Evolutionary conservation across 139 green algal species (phyloP), one percentile per base, ranked within the genome.

Genomic region (Deuterostichococcus epilithicus): DNA sequence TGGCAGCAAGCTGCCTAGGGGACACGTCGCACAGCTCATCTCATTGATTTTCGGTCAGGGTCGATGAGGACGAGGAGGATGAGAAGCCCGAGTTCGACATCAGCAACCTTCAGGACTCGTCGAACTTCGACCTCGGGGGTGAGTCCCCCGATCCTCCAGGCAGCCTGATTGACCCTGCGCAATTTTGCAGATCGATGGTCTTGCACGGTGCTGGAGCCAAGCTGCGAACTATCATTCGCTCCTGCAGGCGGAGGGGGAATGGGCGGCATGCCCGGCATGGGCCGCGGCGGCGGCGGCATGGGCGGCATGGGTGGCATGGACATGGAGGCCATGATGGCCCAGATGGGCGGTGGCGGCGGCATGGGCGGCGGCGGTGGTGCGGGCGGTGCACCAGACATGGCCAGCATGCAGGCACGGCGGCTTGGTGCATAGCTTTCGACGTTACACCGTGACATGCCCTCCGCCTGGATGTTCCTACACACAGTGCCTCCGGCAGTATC

Each of bases 251-350:
- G 18, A 63, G 52, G 52, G 3, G 52, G 52, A 5, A 20, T 13
- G 26, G 52, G 52, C 52, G 42, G 42, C 8, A n/a, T 63, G 10
- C 52, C 52, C 5, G 52, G 52, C 52, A 63, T 63, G 52, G 38
- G 67, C 20, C 18, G 52, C 52, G 13, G 8, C 10, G 42, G 42
- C 42, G 42, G 42, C 20, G 52, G 52, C 52, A 52, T 52, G 42
- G 42, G 42, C 42, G 42, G 42, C 42, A 52, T 52, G 69, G 68
- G n/a, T 44, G 67, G 72, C 8, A 76, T 59, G 59, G 82, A 83
- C 65, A 72, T 85, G 74, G 80, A 80, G 63, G 85, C 86, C 52
- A 23, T 88, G 73, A 52, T 52, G 42, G 42, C 10, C 42, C 10
- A 13, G 10, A 52, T 52, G 42, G 42, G 42, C 42, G 42, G 42